phyloP scores from a whole-genome alignment of 495 filamentous ascomycete species.

The Penicillium pancosmium region DNA sequence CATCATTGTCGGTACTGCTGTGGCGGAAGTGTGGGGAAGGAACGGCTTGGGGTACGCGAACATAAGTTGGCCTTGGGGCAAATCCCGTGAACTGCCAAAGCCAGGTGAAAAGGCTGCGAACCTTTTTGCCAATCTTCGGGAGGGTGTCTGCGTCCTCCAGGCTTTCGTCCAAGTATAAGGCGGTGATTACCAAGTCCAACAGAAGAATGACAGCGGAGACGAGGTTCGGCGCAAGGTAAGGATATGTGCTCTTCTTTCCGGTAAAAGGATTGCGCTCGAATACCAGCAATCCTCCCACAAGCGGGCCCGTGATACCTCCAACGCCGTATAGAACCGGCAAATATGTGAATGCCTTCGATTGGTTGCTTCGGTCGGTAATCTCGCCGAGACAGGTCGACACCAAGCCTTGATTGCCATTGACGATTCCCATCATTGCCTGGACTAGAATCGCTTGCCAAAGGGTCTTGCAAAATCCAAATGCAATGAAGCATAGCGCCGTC shows the following conservation, averaged over 20 bases:
- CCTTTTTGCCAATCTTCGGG: conserved; percentile 60
- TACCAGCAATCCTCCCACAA: conserved; percentile 83
- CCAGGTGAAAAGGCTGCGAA: conserved; percentile 66
- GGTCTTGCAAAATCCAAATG: conserved; percentile 84
- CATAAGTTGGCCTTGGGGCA: conserved; percentile 59
- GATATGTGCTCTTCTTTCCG: conserved; percentile 61
- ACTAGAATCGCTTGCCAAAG: conserved; percentile 82
- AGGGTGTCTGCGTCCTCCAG: conserved; percentile 69
- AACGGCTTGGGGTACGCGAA: conserved; percentile 37
- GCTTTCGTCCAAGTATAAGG: conserved; percentile 86
- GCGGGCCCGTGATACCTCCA: conserved; percentile 88
- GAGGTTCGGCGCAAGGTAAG: conserved; percentile 85
- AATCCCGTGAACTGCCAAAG: conserved; percentile 73
- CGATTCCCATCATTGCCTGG: conserved; percentile 85
- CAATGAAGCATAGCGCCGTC: conserved; percentile 78
- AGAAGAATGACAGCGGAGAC: conserved; percentile 70
- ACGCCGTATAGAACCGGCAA: conserved; percentile 91
- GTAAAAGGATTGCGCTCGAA: conserved; percentile 58
- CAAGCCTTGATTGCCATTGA: conserved; percentile 88
- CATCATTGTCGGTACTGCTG: conserved; percentile 31
- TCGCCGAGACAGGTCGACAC: conserved; percentile 94
- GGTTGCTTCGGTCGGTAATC: conserved; percentile 92
- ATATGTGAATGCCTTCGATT: conserved; percentile 88
- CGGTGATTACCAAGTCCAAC: conserved; percentile 71
- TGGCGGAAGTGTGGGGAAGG: conserved; percentile 26